These are phyloP conservation scores for Paragyromitra xinjiangensis DNA, from an alignment of 495 filamentous ascomycete genomes.

Conservation along the genomic window DNA sequence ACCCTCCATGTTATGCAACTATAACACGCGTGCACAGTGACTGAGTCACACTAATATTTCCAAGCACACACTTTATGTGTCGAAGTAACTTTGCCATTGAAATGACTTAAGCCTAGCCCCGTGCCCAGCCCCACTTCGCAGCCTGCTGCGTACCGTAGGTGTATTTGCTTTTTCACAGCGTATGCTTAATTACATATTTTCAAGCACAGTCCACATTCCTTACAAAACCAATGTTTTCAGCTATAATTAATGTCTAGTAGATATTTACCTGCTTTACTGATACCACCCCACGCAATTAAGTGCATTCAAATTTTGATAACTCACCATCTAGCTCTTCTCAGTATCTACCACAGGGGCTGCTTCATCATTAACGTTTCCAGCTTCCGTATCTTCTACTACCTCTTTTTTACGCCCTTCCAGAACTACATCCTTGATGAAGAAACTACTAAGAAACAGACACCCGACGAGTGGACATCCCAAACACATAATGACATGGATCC, in stretches of 20 bases:
- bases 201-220: neutral
- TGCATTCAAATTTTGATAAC: neutral
- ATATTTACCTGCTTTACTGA: neutral
- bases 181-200: neutral
- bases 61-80: no score
- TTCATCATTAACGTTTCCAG: neutral
- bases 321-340: neutral
- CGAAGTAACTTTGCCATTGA: no score
- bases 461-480: constrained; percentile 36
- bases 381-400: neutral
- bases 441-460: constrained; percentile 32
- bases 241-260: neutral
- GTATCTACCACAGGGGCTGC: neutral
- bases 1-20: no score
- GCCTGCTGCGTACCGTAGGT: no score
- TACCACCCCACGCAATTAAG: neutral
- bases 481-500: constrained; percentile 42
- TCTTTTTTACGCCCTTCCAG: constrained; percentile 32
- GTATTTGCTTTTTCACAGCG: no score
- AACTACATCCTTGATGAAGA: constrained; percentile 43
- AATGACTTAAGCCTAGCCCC: no score
- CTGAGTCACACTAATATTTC: no score
- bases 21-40: no score
- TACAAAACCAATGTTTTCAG: neutral
- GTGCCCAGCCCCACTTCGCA: no score